Evolutionary conservation across 148 eudicot genomes (phyloP).

Genomic region (Simmondsia chinensis): DNA sequence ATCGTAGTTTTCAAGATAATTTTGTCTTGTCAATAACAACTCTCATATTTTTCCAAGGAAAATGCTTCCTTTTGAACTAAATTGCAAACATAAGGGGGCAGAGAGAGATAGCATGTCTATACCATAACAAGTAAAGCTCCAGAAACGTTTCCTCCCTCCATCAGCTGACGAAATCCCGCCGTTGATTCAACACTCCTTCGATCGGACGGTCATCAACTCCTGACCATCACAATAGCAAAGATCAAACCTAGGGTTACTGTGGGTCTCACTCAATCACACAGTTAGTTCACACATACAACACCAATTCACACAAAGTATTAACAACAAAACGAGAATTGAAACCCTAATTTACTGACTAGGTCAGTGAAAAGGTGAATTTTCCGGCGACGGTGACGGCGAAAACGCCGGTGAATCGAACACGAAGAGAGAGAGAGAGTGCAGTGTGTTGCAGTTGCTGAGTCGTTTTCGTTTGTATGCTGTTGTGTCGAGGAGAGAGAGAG

Average conservation of each 20-base stretch:
- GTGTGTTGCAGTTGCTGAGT: too few species aligned
- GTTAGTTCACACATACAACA: background rate
- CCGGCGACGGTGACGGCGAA: too few species aligned
- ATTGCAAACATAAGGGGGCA: too few species aligned
- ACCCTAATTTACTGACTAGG: slow-evolving; percentile 8
- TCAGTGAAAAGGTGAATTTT: background rate
- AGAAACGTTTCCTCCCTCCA: slow-evolving; percentile 97
- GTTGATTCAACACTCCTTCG: slow-evolving; percentile 30
- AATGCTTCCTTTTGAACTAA: too few species aligned
- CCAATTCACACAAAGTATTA: too few species aligned
- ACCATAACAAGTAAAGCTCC: slow-evolving; percentile 55
- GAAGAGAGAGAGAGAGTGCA: background rate
- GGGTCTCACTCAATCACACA: slow-evolving; percentile 5
- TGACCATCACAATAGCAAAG: background rate
- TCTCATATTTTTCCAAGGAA: too few species aligned
- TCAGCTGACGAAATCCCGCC: slow-evolving; percentile 66
- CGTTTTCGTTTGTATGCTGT: too few species aligned
- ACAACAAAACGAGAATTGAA: background rate
- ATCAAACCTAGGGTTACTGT: slow-evolving; percentile 19
- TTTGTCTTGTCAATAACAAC: too few species aligned
- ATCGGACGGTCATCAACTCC: slow-evolving; percentile 19
- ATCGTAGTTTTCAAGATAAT: too few species aligned
- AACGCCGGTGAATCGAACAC: slow-evolving; percentile 7
- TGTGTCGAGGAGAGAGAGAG: too few species aligned
- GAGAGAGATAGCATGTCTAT: slow-evolving; percentile 15